Evolutionary conservation across 176 grass and related monocot species (phyloP).

Genomic region (Carex cristatella): DNA sequence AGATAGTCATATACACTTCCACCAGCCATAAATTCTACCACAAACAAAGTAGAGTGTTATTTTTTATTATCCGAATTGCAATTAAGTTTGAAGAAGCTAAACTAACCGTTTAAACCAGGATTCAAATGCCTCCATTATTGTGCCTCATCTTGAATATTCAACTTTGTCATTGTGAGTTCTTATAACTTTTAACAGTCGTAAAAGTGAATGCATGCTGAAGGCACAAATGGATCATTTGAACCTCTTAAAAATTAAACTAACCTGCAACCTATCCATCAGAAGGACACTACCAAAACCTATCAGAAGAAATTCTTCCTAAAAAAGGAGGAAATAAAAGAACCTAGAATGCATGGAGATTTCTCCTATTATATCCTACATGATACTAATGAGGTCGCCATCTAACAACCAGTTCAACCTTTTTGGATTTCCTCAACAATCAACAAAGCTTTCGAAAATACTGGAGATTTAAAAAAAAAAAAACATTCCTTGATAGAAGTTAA

Average conservation of each 20-base stretch:
- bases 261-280: neutral
- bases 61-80: neutral
- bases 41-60: conserved; percentile 11
- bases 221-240: neutral
- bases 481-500: neutral
- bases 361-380: neutral
- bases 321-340: neutral
- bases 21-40: conserved; percentile 84
- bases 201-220: neutral
- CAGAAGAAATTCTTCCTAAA: neutral
- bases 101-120: neutral
- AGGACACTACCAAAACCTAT: neutral
- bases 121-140: neutral
- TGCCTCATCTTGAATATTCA: neutral
- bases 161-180: neutral
- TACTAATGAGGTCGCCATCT: neutral
- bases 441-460: neutral
- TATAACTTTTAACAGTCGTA: neutral
- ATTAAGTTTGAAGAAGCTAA: neutral
- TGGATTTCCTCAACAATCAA: neutral
- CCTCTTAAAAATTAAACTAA: neutral
- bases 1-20: conserved; percentile 97
- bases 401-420: neutral
- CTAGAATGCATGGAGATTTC: neutral
- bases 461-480: neutral